phyloP scores from a whole-genome alignment of 2,329 filamentous ascomycete species.

The Pestalotiopsis sp. region DNA sequence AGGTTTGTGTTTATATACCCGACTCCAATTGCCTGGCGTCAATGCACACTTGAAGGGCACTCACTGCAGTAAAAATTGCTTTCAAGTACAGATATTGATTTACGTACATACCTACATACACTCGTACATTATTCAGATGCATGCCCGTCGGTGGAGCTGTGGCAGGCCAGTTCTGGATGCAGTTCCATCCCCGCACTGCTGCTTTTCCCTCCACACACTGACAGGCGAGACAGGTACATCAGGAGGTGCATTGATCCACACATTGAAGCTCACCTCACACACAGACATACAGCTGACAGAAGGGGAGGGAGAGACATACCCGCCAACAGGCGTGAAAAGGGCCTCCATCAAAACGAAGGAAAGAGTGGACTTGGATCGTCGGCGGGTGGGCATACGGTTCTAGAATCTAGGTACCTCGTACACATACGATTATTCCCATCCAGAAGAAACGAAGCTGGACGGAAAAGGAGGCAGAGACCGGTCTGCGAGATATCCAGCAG shows the following conservation, averaged over 20 bases:
- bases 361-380: background rate
- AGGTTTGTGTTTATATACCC: background rate
- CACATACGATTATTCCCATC: background rate
- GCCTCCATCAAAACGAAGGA: background rate
- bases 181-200: background rate
- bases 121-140: no score
- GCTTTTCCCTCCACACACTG: background rate
- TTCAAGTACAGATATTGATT: background rate
- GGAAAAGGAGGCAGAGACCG: background rate
- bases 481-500: background rate
- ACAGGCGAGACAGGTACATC: background rate
- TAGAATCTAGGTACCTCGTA: background rate
- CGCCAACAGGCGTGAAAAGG: background rate
- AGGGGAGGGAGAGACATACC: background rate
- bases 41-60: background rate
- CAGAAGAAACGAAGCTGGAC: background rate
- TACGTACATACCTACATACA: no score
- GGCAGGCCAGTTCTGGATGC: background rate
- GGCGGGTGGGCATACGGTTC: background rate
- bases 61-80: background rate
- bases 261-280: background rate
- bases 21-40: background rate
- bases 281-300: background rate
- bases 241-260: background rate
- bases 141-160: background rate